Conservation (phyloP, 2,329 filamentous ascomycete species). For the Colletotrichum sansevieriae region DNA sequence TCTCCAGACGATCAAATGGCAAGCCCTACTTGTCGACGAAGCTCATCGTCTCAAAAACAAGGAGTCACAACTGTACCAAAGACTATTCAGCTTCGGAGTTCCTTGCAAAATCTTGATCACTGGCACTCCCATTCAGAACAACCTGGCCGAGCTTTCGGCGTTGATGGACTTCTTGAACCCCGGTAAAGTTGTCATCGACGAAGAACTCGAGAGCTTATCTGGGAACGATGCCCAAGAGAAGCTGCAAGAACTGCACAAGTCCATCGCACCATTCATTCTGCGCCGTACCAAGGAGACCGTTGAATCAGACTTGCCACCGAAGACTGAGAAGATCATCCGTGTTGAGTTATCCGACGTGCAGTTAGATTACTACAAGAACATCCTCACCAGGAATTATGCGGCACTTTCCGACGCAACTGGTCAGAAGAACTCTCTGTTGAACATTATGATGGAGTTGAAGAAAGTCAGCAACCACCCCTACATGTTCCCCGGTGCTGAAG, state of each 20-base stretch:
- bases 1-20: conserved; percentile 93
- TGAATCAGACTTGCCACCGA: conserved; percentile 94
- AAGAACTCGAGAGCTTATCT: conserved; percentile 84
- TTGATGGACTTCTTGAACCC: conserved; percentile 97
- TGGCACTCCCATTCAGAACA: conserved; percentile 97
- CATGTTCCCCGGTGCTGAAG: conserved; percentile 95
- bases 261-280: conserved; percentile 94
- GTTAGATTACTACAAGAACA: conserved; percentile 98
- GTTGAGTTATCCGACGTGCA: conserved; percentile 97
- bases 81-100: conserved; percentile 86
- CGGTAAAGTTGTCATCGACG: conserved; percentile 91
- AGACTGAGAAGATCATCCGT: conserved; percentile 98
- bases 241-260: conserved; percentile 84
- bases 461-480: conserved; percentile 99
- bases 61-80: conserved; percentile 92
- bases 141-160: conserved; percentile 90
- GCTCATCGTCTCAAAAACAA: conserved; percentile 97
- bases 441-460: conserved; percentile 99
- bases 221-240: conserved; percentile 88
- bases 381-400: conserved; percentile 94
- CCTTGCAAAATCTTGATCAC: conserved; percentile 94
- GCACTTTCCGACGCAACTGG: conserved; percentile 92
- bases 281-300: conserved; percentile 97
- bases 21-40: conserved; percentile 95
- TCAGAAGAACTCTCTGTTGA: conserved; percentile 93